Conservation (phyloP, 2,329 filamentous ascomycete species). For the Lojkania enalia region DNA sequence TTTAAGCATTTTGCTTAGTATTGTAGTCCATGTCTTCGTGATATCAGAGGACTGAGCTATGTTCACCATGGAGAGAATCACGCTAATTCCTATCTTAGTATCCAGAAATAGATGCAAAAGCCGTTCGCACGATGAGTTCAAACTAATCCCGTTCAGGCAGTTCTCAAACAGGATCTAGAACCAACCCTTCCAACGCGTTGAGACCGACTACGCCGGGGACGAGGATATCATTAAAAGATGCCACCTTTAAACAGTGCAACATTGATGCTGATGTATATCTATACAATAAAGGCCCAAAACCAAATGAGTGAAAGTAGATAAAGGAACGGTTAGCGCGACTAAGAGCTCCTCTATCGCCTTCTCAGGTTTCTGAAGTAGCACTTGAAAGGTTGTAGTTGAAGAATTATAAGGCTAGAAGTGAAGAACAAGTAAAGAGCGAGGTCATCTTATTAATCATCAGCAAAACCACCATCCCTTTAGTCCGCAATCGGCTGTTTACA, state of each 20-base stretch:
- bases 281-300: conserved; percentile 14
- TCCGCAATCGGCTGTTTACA: conserved; percentile 27
- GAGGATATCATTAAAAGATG: conserved; percentile 11
- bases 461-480: conserved; percentile 12
- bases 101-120: conserved; percentile 11
- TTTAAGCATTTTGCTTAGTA: conserved; percentile 17
- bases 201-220: conserved; percentile 11
- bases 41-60: conserved; percentile 13
- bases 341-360: conserved; percentile 10
- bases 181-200: conserved; percentile 10
- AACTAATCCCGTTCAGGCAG: conserved; percentile 1
- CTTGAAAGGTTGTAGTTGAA: conserved; percentile 20
- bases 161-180: conserved; percentile 4
- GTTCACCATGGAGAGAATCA: conserved; percentile 4
- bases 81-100: conserved; percentile 13
- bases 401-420: conserved; percentile 15
- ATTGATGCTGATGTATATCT: conserved; percentile 11
- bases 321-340: conserved; percentile 12
- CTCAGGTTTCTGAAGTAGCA: conserved; percentile 10
- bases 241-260: conserved; percentile 14
- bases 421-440: conserved; percentile 17
- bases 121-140: conserved; percentile 10
- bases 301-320: conserved; percentile 18
- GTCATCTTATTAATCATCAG: conserved; percentile 18
- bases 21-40: conserved; percentile 14